Evolutionary conservation across 306 rosid species (phyloP).

Genomic region (Cucumis hystrix): DNA sequence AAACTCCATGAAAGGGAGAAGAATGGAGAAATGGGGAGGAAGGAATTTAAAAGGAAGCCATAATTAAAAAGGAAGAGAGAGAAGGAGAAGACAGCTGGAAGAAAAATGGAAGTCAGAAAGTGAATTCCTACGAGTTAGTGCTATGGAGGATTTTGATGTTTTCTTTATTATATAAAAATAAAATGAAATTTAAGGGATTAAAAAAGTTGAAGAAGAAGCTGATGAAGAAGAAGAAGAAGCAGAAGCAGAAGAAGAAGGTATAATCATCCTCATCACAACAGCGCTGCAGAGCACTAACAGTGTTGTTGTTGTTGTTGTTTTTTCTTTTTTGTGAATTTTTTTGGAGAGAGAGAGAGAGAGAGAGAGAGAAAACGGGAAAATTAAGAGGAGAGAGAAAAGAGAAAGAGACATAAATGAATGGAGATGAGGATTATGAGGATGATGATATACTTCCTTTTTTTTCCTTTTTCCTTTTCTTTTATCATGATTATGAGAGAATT

Average conservation of each 20-base stretch:
- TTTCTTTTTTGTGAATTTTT: too few species aligned
- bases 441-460: slow-evolving; percentile 7
- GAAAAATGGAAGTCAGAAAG: slow-evolving; percentile 24
- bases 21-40: background rate
- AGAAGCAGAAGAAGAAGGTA: background rate
- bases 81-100: slow-evolving; percentile 26
- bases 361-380: background rate
- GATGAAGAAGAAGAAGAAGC: background rate
- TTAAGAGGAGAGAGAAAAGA: background rate
- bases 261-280: slow-evolving; percentile 14
- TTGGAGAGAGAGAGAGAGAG: background rate
- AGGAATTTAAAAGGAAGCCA: background rate
- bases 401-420: slow-evolving; percentile 20
- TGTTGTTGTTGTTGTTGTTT: background rate
- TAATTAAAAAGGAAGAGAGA: slow-evolving; percentile 1
- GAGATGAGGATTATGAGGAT: slow-evolving; percentile 23
- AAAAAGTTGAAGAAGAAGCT: background rate
- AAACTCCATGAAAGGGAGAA: background rate
- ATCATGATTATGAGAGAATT: slow-evolving; percentile 22
- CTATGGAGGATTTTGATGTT: slow-evolving; percentile 4
- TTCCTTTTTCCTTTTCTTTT: background rate
- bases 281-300: slow-evolving; percentile 11
- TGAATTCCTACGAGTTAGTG: slow-evolving; percentile 34
- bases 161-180: background rate
- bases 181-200: background rate